Conservation (phyloP, 2,329 filamentous ascomycete species). For the Botrytis squamosa region DNA sequence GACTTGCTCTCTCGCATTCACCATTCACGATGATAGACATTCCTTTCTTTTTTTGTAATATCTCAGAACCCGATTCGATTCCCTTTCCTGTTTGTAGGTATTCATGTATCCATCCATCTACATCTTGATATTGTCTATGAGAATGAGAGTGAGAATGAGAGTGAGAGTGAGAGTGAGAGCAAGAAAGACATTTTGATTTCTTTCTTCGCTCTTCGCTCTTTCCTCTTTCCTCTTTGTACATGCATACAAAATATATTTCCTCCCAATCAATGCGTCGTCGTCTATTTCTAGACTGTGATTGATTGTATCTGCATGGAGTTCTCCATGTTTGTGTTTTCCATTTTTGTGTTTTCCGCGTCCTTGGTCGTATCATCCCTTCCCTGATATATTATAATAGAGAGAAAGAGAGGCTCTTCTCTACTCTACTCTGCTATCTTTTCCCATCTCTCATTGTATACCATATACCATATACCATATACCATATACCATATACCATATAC, state of each 20-base stretch:
- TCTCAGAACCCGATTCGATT: neutral
- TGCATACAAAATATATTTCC: neutral
- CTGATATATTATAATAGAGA: too few species aligned
- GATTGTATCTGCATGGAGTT: neutral
- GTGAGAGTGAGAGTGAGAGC: too few species aligned
- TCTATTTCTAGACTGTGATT: neutral
- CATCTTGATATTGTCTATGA: neutral
- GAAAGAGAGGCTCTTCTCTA: neutral
- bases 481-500: too few species aligned
- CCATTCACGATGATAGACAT: neutral
- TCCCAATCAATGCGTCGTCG: neutral
- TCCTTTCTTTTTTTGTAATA: neutral
- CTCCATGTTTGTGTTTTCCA: too few species aligned
- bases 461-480: too few species aligned
- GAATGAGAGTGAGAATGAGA: too few species aligned
- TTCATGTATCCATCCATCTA: neutral
- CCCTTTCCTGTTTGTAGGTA: neutral
- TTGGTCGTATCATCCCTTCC: too few species aligned
- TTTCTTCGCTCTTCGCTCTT: too few species aligned
- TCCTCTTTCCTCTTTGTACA: neutral
- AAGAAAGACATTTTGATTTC: too few species aligned
- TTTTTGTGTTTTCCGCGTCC: too few species aligned
- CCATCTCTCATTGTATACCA: neutral
- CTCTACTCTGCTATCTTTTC: neutral
- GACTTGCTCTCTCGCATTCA: neutral